phyloP scores from a whole-genome alignment of 441 rosid species.

The Monsonia emarginata region DNA sequence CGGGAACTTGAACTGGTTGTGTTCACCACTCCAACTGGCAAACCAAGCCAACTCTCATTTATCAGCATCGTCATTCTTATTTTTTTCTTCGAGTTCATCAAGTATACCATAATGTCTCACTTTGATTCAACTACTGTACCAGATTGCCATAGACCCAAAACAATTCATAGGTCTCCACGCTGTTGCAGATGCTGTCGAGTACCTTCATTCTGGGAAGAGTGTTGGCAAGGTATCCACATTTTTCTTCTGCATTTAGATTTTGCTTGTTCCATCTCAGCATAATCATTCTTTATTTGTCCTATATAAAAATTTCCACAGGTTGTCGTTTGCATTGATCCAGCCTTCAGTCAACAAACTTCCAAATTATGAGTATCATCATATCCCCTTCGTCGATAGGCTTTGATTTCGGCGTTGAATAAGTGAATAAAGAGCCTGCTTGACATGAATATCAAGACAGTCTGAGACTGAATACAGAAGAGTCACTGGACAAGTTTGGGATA shows the following conservation, averaged over 20 bases:
- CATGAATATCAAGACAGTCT: background rate
- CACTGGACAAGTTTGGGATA: background rate
- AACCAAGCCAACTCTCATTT: too few relatives aligned
- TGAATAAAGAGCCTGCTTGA: background rate
- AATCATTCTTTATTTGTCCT: background rate
- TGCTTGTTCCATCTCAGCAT: background rate
- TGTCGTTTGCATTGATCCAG: slow-evolving; percentile 70
- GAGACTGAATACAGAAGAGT: background rate
- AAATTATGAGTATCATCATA: slow-evolving; percentile 19
- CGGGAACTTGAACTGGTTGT: too few relatives aligned
- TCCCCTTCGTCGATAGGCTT: background rate
- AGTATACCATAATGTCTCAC: background rate
- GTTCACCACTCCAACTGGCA: too few relatives aligned
- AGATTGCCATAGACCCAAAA: slow-evolving; percentile 71
- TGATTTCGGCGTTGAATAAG: background rate
- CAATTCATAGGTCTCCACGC: slow-evolving; percentile 57
- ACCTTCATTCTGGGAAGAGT: slow-evolving; percentile 92
- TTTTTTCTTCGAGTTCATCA: too few relatives aligned
- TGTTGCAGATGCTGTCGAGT: slow-evolving; percentile 85
- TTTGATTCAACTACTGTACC: background rate
- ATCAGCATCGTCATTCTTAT: too few relatives aligned
- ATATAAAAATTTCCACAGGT: slow-evolving; percentile 39
- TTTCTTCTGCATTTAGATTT: background rate
- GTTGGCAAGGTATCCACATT: slow-evolving; percentile 62
- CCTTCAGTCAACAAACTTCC: slow-evolving; percentile 40